Base-by-base conservation (phyloP, 2,329 filamentous ascomycete genomes). In the Trichophyton benhamiae region DNA sequence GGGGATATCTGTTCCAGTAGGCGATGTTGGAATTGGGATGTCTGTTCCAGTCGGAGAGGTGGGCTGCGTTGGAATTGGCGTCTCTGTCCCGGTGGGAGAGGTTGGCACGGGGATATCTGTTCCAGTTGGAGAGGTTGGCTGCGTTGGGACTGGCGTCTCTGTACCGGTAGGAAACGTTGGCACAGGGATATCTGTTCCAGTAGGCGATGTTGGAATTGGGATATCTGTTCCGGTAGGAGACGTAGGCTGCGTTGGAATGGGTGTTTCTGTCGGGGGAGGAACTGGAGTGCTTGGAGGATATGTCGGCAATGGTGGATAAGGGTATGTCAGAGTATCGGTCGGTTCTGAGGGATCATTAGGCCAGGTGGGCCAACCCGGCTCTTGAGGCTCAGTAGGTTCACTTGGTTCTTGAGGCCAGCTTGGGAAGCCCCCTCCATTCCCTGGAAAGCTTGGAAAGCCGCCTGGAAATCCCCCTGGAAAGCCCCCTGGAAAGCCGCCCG, bases 21-120 rank as follows among this genome's bases (percentile, higher is more conserved):
- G n/a, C n/a, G n/a, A n/a, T n/a, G n/a, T n/a, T n/a, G 53, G 36
- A 15, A 6, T 20, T 22, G 53, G 53, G 13, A 11, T 30, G 1
- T 55, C 27, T 27, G 42, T 52, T n/a, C 27, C 27, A 11, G 65
- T 62, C n/a, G n/a, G n/a, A n/a, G n/a, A n/a, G n/a, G 36, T 38
- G 42, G 55, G 27, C 22, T 36, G 15, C 0, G 53, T 57, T 1
- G 53, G 36, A 15, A 6, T 20, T 41, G 53, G 53, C 2, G 22
- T 30, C 22, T 55, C 49, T 5, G n/a, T 58, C n/a, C n/a, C n/a
- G n/a, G n/a, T n/a, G n/a, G n/a, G n/a, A n/a, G n/a, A n/a, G n/a
- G n/a, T n/a, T n/a, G n/a, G n/a, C n/a, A n/a, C n/a, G n/a, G n/a
- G n/a, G n/a, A 38, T 15, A 5, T 41, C 9, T 6, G 49, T 33